Percentiles rank a stretch among this genome's conserved stretches.
Conservation (phyloP, 257 asterid species). For the Paraleonurus japonicus region DNA sequence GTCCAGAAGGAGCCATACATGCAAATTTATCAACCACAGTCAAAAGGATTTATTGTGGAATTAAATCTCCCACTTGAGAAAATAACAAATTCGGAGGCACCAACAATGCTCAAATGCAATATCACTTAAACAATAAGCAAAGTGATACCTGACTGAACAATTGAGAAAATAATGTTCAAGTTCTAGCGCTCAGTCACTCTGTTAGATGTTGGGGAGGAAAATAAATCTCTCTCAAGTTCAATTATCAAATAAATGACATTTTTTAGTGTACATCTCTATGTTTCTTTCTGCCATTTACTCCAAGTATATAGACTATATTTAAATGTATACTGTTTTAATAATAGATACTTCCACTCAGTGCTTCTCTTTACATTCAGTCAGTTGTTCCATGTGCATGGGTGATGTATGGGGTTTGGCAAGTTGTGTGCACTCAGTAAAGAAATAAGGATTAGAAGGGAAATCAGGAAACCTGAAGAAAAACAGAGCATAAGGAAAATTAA, state of each 20-base stretch:
- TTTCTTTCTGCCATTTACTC: slow-evolving; percentile 5
- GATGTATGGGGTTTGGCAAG: background rate
- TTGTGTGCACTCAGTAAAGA: background rate
- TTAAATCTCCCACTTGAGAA: background rate
- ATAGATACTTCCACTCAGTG: background rate
- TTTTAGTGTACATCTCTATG: background rate
- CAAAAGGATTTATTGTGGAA: background rate
- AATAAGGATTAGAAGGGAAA: background rate
- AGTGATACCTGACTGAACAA: background rate
- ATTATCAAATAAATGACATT: background rate
- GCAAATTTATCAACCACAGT: slow-evolving; percentile 7
- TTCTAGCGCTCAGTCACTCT: slow-evolving; percentile 1
- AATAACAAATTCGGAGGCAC: background rate
- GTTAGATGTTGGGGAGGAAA: background rate
- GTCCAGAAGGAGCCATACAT: slow-evolving; percentile 14
- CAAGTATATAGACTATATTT: background rate
- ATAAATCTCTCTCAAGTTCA: background rate
- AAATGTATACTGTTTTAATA: background rate
- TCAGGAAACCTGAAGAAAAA: slow-evolving; percentile 18
- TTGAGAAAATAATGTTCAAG: background rate
- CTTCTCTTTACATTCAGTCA: slow-evolving; percentile 16
- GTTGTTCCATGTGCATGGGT: slow-evolving; percentile 14
- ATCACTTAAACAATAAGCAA: slow-evolving; percentile 4
- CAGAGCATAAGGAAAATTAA: slow-evolving; percentile 16
- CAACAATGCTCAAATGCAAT: slow-evolving; percentile 7